A percentile compares a stretch with the other conserved stretches of the same genome.
Evolutionary conservation across 2,329 filamentous ascomycete genomes (phyloP).

Genomic region (Diaporthe destruens): DNA sequence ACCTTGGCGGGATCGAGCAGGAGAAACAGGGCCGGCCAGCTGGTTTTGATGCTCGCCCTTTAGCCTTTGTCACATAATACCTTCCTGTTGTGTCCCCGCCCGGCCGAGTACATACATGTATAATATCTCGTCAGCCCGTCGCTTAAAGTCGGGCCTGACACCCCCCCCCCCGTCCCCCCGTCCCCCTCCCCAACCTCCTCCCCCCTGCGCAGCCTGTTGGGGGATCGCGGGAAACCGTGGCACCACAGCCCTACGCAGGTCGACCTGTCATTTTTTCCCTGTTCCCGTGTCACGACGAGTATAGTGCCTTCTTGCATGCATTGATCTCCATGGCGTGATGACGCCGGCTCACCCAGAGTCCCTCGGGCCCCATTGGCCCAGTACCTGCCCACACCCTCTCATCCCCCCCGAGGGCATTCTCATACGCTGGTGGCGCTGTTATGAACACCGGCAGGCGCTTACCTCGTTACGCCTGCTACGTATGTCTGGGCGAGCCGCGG

Average conservation of each 20-base stretch:
- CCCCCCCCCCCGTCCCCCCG: too few species aligned
- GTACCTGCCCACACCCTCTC: background rate
- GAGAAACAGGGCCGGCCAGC: background rate
- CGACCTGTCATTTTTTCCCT: constrained; percentile 13
- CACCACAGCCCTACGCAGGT: constrained; percentile 30
- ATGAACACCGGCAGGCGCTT: background rate
- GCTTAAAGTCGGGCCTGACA: constrained; percentile 14
- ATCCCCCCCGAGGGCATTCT: background rate
- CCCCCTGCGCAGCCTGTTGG: background rate
- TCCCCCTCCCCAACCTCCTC: background rate
- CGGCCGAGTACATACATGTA: too few species aligned
- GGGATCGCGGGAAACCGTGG: constrained; percentile 16
- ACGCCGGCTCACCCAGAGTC: background rate
- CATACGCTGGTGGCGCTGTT: background rate
- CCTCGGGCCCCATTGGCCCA: background rate
- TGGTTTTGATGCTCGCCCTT: background rate
- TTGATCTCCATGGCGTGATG: constrained; percentile 16
- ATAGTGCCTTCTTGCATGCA: constrained; percentile 8
- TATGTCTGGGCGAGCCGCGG: background rate
- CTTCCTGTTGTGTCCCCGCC: constrained; percentile 17
- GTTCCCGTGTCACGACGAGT: constrained; percentile 10
- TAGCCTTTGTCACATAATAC: background rate
- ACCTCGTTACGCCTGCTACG: background rate
- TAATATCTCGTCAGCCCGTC: constrained; percentile 28
- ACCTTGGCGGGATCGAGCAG: constrained; percentile 25